These are phyloP conservation scores for Fraxinus baroniana DNA, from an alignment of 305 asterid genomes.

Conservation along the genomic window DNA sequence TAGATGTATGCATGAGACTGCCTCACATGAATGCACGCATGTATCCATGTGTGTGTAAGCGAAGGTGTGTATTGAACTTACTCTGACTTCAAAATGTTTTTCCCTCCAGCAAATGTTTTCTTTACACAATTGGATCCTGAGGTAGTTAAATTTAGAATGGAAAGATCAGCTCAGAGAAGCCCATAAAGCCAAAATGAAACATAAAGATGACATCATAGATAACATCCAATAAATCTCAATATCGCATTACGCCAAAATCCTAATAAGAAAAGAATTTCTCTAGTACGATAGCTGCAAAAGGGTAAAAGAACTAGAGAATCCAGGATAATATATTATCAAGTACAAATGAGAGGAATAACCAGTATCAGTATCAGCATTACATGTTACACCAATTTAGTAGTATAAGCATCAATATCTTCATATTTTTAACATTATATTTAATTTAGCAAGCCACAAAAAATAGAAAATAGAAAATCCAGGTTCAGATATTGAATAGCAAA, in stretches of 20 bases:
- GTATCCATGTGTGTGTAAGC: background rate
- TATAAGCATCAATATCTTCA: background rate
- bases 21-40: background rate
- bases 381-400: background rate
- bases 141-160: slow-evolving; percentile 14
- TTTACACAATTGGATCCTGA: slow-evolving; percentile 40
- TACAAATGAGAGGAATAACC: slow-evolving; percentile 5
- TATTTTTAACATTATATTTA: background rate
- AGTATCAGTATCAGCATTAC: background rate
- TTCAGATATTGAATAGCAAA: background rate
- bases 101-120: slow-evolving; percentile 25
- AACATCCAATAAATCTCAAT: background rate
- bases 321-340: background rate
- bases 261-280: background rate
- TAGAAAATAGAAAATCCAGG: background rate
- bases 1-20: background rate
- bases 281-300: background rate
- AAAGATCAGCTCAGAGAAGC: slow-evolving; percentile 21
- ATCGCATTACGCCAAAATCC: background rate
- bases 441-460: background rate
- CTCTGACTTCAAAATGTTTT: slow-evolving; percentile 38
- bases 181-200: slow-evolving; percentile 10
- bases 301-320: background rate
- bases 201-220: background rate
- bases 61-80: slow-evolving; percentile 36